Evolutionary conservation across 257 asterid genomes (phyloP), one percentile per base, ranked within the genome.

Genomic region (Rauvolfia tetraphylla): DNA sequence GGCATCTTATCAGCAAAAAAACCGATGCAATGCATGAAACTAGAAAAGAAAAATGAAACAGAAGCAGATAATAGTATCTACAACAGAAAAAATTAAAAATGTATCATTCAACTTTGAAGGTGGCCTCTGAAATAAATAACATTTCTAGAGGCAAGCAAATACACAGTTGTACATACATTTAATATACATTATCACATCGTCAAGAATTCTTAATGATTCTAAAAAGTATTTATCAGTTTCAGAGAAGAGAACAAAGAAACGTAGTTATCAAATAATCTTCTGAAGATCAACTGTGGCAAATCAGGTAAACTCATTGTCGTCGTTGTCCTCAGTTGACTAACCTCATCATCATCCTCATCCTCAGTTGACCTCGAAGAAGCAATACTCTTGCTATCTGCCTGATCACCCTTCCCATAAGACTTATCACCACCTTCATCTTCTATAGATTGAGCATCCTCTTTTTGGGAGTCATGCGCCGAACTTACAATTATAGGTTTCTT

Each of bases 401-500:
- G 92, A 82, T 90, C 93, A 79, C 86, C 87, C 87, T 80, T 88
- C 78, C 85, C 80, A 70, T 76, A 85, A 79, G 87, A 87, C 79
- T 56, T 87, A n/a, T 88, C 87, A 80, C 77, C 77, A 74, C 78
- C 79, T 75, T 90, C 98, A 49, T 88, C 99, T 78, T 91, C 96
- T 78, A 81, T 72, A 76, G 90, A 88, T 72, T 83, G 87, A 46
- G 84, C 81, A 75, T 90, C 91, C 74, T 81, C 95, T 76, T 79
- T 85, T 51, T 59, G 83, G 54, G 81, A 75, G 54, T 81, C 93
- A 5, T 79, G 84, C 63, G 79, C 78, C 59, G 95, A 86, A 81
- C 86, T 91, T 41, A 96, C 76, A 75, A 95, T 86, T 81, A 83
- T 90, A 84, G 96, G 88, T 89, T 93, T 95, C 57, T 88, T 95